Evolutionary conservation across 371 early-diverging fungal species (phyloP).

Genomic region (Globomyces sp.): DNA sequence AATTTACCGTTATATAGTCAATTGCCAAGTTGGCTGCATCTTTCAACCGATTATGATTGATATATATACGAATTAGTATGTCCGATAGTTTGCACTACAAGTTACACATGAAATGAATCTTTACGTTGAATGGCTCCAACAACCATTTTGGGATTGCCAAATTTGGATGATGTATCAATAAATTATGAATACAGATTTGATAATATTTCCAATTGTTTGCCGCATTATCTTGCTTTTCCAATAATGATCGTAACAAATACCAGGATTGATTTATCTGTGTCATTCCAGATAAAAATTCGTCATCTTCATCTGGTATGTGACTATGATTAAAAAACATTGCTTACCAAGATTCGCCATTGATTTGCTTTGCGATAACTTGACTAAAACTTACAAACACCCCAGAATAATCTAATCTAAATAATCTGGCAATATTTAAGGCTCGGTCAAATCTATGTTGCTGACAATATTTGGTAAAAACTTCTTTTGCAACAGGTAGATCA

Average conservation of each 20-base stretch:
- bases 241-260: not conserved
- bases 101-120: not conserved
- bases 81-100: not conserved
- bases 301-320: not conserved
- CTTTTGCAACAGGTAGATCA: not conserved
- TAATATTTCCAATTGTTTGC: constrained; percentile 5
- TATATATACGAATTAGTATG: constrained; percentile 2
- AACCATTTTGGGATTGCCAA: constrained; percentile 9
- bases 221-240: not conserved
- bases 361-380: not conserved
- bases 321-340: too few relatives aligned
- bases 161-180: not conserved
- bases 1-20: not conserved
- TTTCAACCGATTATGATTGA: not conserved
- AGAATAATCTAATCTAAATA: constrained; percentile 10
- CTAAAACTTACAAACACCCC: not conserved
- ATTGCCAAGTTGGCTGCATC: constrained; percentile 7
- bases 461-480: constrained; percentile 7
- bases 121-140: constrained; percentile 7
- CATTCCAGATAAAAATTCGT: not conserved
- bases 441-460: not conserved
- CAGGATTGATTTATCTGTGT: not conserved
- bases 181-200: not conserved
- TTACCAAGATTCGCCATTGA: not conserved
- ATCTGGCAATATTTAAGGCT: not conserved